Evolutionary conservation across 1,139 yeast genomes (phyloP), one percentile per base, ranked within the genome.

Genomic region (Magnusiomyces sp.): DNA sequence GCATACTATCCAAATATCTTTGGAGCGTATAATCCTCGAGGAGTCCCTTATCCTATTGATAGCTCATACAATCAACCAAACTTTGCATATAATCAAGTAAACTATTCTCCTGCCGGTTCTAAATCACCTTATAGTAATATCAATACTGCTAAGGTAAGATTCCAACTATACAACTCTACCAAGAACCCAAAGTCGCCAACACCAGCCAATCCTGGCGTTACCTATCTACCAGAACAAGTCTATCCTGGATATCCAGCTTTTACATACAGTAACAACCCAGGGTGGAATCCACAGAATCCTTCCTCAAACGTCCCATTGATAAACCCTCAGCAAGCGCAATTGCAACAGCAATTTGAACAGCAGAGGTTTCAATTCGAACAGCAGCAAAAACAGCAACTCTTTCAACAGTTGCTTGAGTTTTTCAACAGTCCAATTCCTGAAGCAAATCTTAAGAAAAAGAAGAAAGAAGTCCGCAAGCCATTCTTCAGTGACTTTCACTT

Each of bases 401-500:
- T 10, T 37, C 40, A n/a, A 37, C 16, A 6, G 19, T 14, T 3
- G 20, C 40, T 37, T 10, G 3, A 37, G 17, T 2, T 7, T 14
- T 14, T 37, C 2, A 20, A 16, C 16, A 11, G 10, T 11, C 40
- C 17, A 13, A n/a, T 20, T 37, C 19, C 20, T n/a, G 16, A 46
- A 10, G 7, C 13, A 13, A 40, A 27, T 20, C 19, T 40, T 11
- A 20, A 36, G 17, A 31, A 17, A 11, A 14, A 11, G 9, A 48
- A 43, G 23, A 20, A 11, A 17, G 34, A 45, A 20, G n/a, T 42
- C 33, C 39, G 43, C 20, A 44, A 19, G n/a, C 50, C 48, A 9
- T 43, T 43, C 31, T 40, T 17, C 20, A 16, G 5, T 14, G 29
- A 37, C 17, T 23, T 16, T 32, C 37, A 29, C 9, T 45, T 38